Evolutionary conservation across 345 rosid species (phyloP).

Genomic region (Camelina neglecta): DNA sequence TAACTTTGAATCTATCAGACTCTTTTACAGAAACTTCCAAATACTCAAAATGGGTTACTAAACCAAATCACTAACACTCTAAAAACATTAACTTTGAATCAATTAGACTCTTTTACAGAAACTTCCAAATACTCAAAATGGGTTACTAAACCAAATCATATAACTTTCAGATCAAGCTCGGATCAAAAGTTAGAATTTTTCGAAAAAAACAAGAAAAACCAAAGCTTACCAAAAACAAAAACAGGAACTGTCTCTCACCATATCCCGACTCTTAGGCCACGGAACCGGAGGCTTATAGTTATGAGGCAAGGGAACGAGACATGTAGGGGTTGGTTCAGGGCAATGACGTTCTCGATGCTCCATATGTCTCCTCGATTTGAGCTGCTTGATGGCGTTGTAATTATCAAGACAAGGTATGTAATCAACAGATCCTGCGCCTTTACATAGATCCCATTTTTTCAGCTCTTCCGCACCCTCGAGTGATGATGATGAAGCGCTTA

Average conservation of each 20-base stretch:
- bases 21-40: constrained; percentile 4
- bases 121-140: not conserved
- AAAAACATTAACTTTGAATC: constrained; percentile 1
- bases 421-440: constrained; percentile 59
- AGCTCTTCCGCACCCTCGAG: constrained; percentile 23
- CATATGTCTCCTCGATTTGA: constrained; percentile 78
- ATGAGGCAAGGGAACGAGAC: constrained; percentile 73
- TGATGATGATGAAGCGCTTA: not conserved
- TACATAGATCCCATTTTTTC: constrained; percentile 64
- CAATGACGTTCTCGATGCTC: constrained; percentile 94
- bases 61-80: constrained; percentile 4
- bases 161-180: constrained; percentile 19
- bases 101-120: not conserved
- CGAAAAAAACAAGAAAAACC: not conserved
- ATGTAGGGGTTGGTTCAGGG: constrained; percentile 65
- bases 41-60: too few relatives aligned
- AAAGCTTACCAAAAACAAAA: constrained; percentile 58
- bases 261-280: constrained; percentile 97
- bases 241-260: constrained; percentile 80
- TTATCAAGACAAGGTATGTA: constrained; percentile 89
- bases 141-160: not conserved
- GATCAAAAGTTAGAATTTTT: constrained; percentile 14
- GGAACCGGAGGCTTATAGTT: constrained; percentile 72
- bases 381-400: constrained; percentile 57
- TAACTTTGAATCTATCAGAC: constrained; percentile 8